phyloP scores from a whole-genome alignment of 768 basidiomycete genomes.

The Auriculariales sp. region DNA sequence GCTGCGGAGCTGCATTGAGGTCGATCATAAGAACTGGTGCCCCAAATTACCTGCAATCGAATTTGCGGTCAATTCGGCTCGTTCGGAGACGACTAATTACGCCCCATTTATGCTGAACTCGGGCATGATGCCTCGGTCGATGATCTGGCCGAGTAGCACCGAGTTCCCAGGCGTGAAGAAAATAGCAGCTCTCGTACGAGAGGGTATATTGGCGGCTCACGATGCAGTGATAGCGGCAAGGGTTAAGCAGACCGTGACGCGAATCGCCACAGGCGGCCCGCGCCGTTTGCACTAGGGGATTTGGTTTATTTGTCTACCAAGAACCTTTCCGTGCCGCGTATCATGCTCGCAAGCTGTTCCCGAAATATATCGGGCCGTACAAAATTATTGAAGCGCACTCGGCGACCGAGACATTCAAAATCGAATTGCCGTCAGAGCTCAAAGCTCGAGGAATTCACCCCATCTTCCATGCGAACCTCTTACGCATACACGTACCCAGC shows the following conservation, averaged over 20 bases:
- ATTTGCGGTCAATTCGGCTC: constrained; percentile 11
- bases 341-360: constrained; percentile 13
- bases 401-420: background rate
- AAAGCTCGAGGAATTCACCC: constrained; percentile 7
- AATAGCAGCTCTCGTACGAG: constrained; percentile 15
- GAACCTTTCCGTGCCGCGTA: constrained; percentile 16
- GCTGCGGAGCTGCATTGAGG: constrained; percentile 13
- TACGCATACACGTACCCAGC: constrained; percentile 11
- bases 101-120: constrained; percentile 13
- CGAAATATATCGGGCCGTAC: constrained; percentile 16
- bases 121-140: constrained; percentile 10
- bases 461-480: constrained; percentile 9
- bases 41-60: constrained; percentile 13
- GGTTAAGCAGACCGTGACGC: constrained; percentile 19
- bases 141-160: background rate
- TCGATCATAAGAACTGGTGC: constrained; percentile 18
- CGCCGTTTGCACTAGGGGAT: constrained; percentile 14
- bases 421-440: constrained; percentile 8
- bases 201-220: constrained; percentile 17
- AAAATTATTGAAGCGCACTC: constrained; percentile 5
- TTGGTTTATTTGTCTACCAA: constrained; percentile 15
- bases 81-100: constrained; percentile 8
- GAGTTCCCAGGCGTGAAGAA: constrained; percentile 15
- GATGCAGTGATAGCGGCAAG: constrained; percentile 16
- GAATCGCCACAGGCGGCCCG: constrained; percentile 11